Percentiles rank a stretch among this genome's conserved stretches.
Conservation (phyloP, 2,329 filamentous ascomycete species). For the Pseudocercospora fuligena region DNA sequence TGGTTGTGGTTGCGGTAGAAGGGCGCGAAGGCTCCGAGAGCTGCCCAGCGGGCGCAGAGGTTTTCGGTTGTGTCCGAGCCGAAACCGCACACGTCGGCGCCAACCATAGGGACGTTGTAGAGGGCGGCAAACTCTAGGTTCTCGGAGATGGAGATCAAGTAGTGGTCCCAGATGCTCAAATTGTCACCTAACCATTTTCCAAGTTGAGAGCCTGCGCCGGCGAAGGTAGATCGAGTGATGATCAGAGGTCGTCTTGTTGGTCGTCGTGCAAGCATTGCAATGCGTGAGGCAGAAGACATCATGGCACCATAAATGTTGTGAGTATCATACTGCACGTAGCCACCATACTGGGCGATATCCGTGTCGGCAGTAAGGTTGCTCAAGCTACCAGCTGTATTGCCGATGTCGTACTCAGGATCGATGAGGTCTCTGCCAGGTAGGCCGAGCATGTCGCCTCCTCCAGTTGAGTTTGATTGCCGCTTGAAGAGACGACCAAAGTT, state of each 20-base stretch:
- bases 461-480: constrained; percentile 24
- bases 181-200: constrained; percentile 68
- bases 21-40: constrained; percentile 72
- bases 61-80: constrained; percentile 67
- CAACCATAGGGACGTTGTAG: constrained; percentile 56
- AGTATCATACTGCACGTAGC: constrained; percentile 71
- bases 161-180: constrained; percentile 49
- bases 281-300: constrained; percentile 70
- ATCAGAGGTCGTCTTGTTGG: constrained; percentile 69
- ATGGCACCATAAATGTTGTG: constrained; percentile 78
- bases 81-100: constrained; percentile 76
- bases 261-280: constrained; percentile 69
- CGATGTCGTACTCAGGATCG: constrained; percentile 67
- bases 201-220: constrained; percentile 67
- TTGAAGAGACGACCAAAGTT: constrained; percentile 20
- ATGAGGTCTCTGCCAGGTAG: constrained; percentile 68
- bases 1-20: constrained; percentile 79
- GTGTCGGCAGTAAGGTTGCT: constrained; percentile 63
- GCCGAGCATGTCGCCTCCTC: constrained; percentile 48
- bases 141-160: constrained; percentile 48
- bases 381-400: constrained; percentile 60
- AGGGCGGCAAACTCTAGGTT: constrained; percentile 54
- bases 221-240: constrained; percentile 77
- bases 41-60: constrained; percentile 77
- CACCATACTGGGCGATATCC: constrained; percentile 70